Percentiles rank a stretch among this genome's conserved stretches.
phyloP scores from a whole-genome alignment of 2,329 filamentous ascomycete genomes.

The Fusarium praegraminearum region DNA sequence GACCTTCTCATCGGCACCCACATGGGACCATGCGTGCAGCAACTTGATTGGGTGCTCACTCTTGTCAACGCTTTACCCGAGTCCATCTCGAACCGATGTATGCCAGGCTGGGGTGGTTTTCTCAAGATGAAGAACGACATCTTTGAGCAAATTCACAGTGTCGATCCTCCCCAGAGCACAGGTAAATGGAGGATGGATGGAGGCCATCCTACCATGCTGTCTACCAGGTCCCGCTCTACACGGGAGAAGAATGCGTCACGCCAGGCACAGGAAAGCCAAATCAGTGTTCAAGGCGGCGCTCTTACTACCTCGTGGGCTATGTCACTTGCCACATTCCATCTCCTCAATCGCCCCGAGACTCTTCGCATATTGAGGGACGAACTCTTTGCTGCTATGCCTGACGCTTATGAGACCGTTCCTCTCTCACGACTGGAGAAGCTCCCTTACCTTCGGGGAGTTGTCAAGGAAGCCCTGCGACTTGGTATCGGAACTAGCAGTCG shows the following conservation, averaged over 20 bases:
- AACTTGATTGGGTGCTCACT: conserved; percentile 53
- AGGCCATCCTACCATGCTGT: conserved; percentile 54
- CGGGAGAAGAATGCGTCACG: conserved; percentile 52
- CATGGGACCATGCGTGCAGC: conserved; percentile 54
- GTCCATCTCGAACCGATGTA: conserved; percentile 51
- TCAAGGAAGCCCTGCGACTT: conserved; percentile 64
- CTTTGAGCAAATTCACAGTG: conserved; percentile 51
- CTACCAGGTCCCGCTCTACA: conserved; percentile 49
- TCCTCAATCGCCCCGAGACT: conserved; percentile 50
- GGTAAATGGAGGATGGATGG: conserved; percentile 52
- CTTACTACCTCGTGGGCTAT: conserved; percentile 56
- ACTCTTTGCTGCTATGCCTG: conserved; percentile 52
- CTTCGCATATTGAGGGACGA: conserved; percentile 53
- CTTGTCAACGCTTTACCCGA: conserved; percentile 54
- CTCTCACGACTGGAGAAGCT: conserved; percentile 51
- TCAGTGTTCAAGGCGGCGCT: conserved; percentile 55
- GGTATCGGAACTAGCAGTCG: conserved; percentile 61
- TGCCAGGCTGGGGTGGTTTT: conserved; percentile 55
- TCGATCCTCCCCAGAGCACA: conserved; percentile 52
- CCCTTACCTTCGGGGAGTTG: conserved; percentile 62
- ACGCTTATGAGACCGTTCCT: conserved; percentile 46
- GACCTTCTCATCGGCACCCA: conserved; percentile 54
- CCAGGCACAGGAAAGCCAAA: conserved; percentile 56
- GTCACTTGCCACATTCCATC: conserved; percentile 53
- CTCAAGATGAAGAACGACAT: conserved; percentile 57